These are phyloP conservation scores for Haematococcus sp. DNA, from an alignment of 139 green algal genomes.

Conservation along the genomic window DNA sequence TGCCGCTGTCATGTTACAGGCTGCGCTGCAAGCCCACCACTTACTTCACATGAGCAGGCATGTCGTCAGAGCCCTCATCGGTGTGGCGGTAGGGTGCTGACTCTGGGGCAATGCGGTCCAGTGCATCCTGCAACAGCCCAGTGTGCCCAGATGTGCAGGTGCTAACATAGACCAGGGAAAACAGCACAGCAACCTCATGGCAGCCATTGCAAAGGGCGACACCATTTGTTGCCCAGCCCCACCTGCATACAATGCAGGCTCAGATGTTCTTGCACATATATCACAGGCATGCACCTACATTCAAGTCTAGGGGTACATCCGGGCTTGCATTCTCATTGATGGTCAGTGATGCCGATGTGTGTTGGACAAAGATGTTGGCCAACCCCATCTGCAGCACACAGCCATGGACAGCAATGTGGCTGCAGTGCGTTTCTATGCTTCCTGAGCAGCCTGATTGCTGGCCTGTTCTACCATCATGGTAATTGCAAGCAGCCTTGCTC, in stretches of 20 bases:
- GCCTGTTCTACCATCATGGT: neutral
- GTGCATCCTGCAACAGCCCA: constrained; percentile 44
- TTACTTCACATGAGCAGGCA: constrained; percentile 75
- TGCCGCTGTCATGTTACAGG: too few species aligned
- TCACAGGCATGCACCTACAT: constrained; percentile 13
- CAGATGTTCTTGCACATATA: neutral
- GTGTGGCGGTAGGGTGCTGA: constrained; percentile 59
- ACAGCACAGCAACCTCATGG: neutral
- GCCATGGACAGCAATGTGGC: neutral
- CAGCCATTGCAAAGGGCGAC: neutral
- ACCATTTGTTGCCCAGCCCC: neutral
- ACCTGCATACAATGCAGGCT: neutral
- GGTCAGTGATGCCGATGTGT: constrained; percentile 64
- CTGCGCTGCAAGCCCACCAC: too few species aligned
- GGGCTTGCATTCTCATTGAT: constrained; percentile 66
- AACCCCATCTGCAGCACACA: constrained; percentile 26
- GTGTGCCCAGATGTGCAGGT: neutral
- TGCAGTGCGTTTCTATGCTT: too few species aligned
- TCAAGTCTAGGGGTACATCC: constrained; percentile 64
- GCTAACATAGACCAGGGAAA: neutral
- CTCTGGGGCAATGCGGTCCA: constrained; percentile 75
- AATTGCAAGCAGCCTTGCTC: neutral
- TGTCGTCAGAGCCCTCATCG: constrained; percentile 79
- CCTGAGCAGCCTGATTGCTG: neutral
- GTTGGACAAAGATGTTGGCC: constrained; percentile 66